These are phyloP conservation scores for Fusarium ramigenum DNA, from an alignment of 2,329 filamentous ascomycete genomes.

Conservation along the genomic window DNA sequence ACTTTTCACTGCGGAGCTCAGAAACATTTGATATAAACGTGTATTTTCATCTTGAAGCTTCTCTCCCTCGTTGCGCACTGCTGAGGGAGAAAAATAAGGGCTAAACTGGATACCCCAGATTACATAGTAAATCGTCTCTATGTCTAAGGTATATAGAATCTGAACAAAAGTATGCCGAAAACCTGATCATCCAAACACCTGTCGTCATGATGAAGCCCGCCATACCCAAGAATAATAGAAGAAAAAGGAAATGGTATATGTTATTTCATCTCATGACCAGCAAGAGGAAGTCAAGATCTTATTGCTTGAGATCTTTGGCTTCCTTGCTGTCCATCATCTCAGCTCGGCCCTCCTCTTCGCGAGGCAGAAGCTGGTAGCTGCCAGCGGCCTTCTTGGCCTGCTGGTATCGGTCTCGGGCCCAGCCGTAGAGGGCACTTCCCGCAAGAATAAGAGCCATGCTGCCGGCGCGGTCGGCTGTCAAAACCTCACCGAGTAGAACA, in stretches of 20 bases:
- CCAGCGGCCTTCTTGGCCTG: conserved; percentile 39
- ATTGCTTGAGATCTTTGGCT: conserved; percentile 22
- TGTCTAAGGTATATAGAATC: conserved; percentile 32
- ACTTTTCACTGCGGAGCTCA: neutral
- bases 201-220: conserved; percentile 27
- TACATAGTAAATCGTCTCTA: conserved; percentile 31
- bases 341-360: conserved; percentile 31
- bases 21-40: neutral
- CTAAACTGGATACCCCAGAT: conserved; percentile 20
- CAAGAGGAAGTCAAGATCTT: neutral
- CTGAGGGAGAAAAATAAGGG: conserved; percentile 12
- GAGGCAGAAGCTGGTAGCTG: conserved; percentile 38
- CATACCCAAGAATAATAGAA: conserved; percentile 21
- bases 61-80: conserved; percentile 29
- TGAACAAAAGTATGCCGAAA: conserved; percentile 12
- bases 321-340: conserved; percentile 31
- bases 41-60: conserved; percentile 2
- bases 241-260: conserved; percentile 18
- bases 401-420: conserved; percentile 40
- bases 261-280: conserved; percentile 1
- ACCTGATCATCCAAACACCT: conserved; percentile 27
- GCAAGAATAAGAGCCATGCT: conserved; percentile 41
- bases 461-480: conserved; percentile 40
- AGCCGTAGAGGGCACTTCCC: conserved; percentile 40
- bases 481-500: conserved; percentile 37